Conservation (phyloP, 2,329 filamentous ascomycete species). For the Fusarium nelsonii region DNA sequence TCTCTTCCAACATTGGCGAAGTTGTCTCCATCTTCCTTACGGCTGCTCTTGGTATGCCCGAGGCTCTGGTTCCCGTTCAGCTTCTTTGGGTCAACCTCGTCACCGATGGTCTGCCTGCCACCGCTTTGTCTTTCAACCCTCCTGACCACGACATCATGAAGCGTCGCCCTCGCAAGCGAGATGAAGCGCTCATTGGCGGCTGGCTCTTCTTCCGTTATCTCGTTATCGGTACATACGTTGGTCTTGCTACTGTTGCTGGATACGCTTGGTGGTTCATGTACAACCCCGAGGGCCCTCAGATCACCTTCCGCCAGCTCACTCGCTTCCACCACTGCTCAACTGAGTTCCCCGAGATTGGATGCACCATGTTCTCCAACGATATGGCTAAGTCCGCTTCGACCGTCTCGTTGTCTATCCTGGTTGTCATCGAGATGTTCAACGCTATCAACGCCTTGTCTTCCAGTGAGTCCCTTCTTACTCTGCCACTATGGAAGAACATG, state of each 20-base stretch:
- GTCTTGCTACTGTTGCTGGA: conserved; percentile 91
- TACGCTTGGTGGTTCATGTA: conserved; percentile 99
- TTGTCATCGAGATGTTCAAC: conserved; percentile 99
- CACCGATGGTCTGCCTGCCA: conserved; percentile 95
- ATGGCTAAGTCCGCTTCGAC: conserved; percentile 92
- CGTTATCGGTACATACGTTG: conserved; percentile 95
- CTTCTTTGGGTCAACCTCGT: conserved; percentile 99
- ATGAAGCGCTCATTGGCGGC: conserved; percentile 90
- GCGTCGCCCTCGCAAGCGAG: conserved; percentile 88
- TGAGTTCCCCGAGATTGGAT: conserved; percentile 89
- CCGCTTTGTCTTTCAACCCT: conserved; percentile 96
- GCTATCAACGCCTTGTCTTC: conserved; percentile 98
- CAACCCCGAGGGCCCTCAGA: conserved; percentile 89
- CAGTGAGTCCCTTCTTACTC: conserved; percentile 90
- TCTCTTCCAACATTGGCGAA: conserved; percentile 99
- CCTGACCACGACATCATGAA: conserved; percentile 99
- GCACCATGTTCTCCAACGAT: conserved; percentile 88
- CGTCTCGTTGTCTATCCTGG: conserved; percentile 89
- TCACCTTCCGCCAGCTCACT: conserved; percentile 87
- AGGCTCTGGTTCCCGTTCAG: conserved; percentile 96
- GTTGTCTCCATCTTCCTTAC: conserved; percentile 99
- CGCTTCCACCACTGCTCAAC: conserved; percentile 94
- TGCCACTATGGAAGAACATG: conserved; percentile 98
- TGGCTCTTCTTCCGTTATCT: conserved; percentile 99
- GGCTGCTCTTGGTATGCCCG: conserved; percentile 95